Evolutionary conservation across 2,329 filamentous ascomycete species (phyloP).

Genomic region (Pseudogymnoascus sp.): DNA sequence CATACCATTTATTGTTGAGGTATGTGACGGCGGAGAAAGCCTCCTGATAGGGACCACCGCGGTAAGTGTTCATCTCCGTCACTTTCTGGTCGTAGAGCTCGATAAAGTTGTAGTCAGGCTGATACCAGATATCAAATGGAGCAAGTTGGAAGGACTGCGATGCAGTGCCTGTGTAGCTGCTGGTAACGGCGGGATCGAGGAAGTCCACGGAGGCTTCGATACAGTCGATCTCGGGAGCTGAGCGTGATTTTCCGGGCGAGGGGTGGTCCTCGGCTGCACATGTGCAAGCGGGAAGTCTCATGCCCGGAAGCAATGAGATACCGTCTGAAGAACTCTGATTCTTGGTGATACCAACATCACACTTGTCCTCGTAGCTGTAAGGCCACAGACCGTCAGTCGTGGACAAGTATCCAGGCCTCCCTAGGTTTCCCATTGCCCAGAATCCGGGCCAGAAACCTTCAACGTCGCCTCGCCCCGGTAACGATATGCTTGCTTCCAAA

Average conservation of each 20-base stretch:
- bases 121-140: conserved; percentile 63
- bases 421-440: conserved; percentile 68
- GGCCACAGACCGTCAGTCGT: conserved; percentile 68
- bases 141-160: conserved; percentile 61
- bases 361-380: conserved; percentile 61
- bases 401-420: conserved; percentile 57
- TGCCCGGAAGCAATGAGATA: conserved; percentile 57
- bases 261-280: conserved; percentile 58
- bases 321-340: conserved; percentile 63
- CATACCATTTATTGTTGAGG: conserved; percentile 58
- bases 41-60: conserved; percentile 54
- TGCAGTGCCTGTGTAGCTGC: conserved; percentile 47
- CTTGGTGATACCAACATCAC: conserved; percentile 61
- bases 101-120: conserved; percentile 54
- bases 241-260: conserved; percentile 53
- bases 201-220: conserved; percentile 52
- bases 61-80: conserved; percentile 50
- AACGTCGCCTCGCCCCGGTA: conserved; percentile 57
- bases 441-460: conserved; percentile 68
- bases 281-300: conserved; percentile 60
- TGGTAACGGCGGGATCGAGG: conserved; percentile 33
- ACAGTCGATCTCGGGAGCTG: conserved; percentile 63
- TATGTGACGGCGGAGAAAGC: conserved; percentile 52
- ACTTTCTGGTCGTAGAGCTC: conserved; percentile 54
- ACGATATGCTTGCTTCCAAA: conserved; percentile 60